These are phyloP conservation scores for Patellifolia procumbens DNA, from an alignment of 179 eudicot genomes.

Conservation along the genomic window DNA sequence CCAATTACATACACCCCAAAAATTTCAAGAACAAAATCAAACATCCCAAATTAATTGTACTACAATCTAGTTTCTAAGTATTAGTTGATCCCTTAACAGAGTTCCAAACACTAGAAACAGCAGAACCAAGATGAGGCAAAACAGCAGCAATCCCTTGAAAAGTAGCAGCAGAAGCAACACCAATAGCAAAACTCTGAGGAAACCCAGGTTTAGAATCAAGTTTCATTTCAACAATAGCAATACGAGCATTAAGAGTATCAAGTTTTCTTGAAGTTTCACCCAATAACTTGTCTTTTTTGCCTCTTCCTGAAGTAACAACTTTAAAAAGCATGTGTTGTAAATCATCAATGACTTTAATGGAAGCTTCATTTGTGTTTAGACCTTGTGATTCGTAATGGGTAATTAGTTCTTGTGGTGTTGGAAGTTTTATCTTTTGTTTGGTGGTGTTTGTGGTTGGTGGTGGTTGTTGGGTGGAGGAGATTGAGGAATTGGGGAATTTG, in stretches of 20 bases:
- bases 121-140: slow-evolving; percentile 44
- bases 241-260: slow-evolving; percentile 49
- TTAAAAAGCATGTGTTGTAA: slow-evolving; percentile 56
- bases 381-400: slow-evolving; percentile 68
- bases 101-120: slow-evolving; percentile 42
- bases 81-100: slow-evolving; percentile 36
- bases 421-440: slow-evolving; percentile 35
- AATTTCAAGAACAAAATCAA: too few species aligned
- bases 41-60: background rate
- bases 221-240: slow-evolving; percentile 55
- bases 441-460: background rate
- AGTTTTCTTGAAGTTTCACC: slow-evolving; percentile 48
- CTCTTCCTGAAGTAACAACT: slow-evolving; percentile 26
- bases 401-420: slow-evolving; percentile 60
- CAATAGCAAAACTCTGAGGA: slow-evolving; percentile 47
- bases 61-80: background rate
- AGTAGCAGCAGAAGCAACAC: slow-evolving; percentile 51
- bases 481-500: slow-evolving; percentile 9
- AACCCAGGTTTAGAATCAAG: slow-evolving; percentile 68
- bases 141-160: slow-evolving; percentile 36
- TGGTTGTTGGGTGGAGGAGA: slow-evolving; percentile 1
- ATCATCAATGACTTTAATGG: slow-evolving; percentile 64
- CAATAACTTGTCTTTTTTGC: slow-evolving; percentile 28
- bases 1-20: too few species aligned
- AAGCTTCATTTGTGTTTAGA: slow-evolving; percentile 50